Evolutionary conservation across 805 yeast genomes (phyloP).

Genomic region (Torulaspora microellipsoides): DNA sequence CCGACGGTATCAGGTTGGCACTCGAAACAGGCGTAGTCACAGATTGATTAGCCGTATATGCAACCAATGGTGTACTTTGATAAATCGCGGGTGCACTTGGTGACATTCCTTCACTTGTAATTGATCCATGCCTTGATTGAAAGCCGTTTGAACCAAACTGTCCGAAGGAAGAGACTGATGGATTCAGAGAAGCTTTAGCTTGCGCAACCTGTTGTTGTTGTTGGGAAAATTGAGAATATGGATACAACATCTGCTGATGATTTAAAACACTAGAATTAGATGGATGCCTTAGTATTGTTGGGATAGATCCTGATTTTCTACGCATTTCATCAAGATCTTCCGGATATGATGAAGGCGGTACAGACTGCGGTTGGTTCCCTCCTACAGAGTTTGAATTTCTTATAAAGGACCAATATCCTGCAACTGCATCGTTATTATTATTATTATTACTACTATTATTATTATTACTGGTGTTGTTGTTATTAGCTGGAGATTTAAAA

Average conservation of each 20-base stretch:
- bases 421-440: constrained; percentile 1
- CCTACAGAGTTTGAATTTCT: constrained; percentile 12
- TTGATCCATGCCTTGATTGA: constrained; percentile 31
- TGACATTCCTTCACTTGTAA: constrained; percentile 31
- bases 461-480: neutral
- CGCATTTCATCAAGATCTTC: constrained; percentile 18
- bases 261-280: constrained; percentile 17
- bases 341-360: neutral
- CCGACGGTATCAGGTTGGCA: neutral
- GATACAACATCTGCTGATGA: constrained; percentile 16
- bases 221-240: constrained; percentile 29
- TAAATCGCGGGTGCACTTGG: constrained; percentile 23
- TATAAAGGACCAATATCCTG: constrained; percentile 24
- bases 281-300: constrained; percentile 24
- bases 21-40: neutral
- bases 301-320: constrained; percentile 29
- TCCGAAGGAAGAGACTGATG: constrained; percentile 21
- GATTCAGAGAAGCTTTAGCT: constrained; percentile 6
- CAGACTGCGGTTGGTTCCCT: neutral
- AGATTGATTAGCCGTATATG: neutral
- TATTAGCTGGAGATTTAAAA: constrained; percentile 7
- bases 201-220: constrained; percentile 16
- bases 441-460: constrained; percentile 1
- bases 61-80: constrained; percentile 7
- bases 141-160: constrained; percentile 26